Conservation (phyloP, 2,329 filamentous ascomycete genomes). For the Colletotrichum endophyticum region DNA sequence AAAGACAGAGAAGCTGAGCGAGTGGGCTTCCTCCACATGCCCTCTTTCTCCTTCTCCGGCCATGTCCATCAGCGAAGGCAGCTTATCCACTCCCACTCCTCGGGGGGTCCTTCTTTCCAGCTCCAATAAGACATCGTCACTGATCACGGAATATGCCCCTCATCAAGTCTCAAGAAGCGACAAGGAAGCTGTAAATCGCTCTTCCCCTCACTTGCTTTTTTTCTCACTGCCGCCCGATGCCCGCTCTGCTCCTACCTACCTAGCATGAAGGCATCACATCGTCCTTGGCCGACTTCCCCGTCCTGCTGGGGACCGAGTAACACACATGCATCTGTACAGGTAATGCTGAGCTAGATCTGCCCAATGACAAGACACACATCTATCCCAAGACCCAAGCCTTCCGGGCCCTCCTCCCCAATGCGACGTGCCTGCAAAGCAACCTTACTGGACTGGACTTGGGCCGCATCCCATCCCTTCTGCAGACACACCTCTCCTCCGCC, state of each 20-base stretch:
- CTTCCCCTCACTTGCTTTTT: neutral
- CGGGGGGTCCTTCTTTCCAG: neutral
- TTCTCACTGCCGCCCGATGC: neutral
- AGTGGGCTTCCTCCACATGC: neutral
- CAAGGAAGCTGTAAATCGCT: neutral
- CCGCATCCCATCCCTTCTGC: neutral
- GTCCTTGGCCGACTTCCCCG: neutral
- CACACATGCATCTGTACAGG: neutral
- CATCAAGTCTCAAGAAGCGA: neutral
- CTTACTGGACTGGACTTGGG: neutral
- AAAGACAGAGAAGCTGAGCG: neutral
- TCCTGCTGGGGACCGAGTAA: neutral
- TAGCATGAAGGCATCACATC: neutral
- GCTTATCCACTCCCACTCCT: neutral
- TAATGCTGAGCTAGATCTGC: neutral
- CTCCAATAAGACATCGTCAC: neutral
- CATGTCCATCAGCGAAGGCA: neutral
- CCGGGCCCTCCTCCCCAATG: neutral
- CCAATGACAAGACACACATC: neutral
- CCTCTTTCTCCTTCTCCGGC: neutral
- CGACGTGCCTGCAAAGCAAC: neutral
- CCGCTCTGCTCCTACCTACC: neutral
- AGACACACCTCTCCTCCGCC: neutral
- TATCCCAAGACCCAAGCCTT: neutral
- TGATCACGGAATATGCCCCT: neutral